These are phyloP conservation scores for Trichoderma gracile DNA, from an alignment of 2,329 filamentous ascomycete genomes.

Conservation along the genomic window DNA sequence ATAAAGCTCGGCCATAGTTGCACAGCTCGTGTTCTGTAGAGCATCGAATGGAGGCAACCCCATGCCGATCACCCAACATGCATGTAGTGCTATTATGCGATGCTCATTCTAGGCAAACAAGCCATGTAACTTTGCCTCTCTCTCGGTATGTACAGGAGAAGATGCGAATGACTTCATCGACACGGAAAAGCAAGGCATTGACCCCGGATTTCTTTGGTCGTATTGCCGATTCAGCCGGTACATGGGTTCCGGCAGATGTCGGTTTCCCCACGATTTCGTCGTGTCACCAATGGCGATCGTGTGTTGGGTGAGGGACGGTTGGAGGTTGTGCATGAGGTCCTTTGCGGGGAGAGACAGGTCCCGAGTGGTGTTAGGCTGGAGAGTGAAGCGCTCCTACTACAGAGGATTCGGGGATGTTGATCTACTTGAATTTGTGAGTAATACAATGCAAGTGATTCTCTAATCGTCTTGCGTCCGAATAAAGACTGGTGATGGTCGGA, in stretches of 20 bases:
- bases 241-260: neutral
- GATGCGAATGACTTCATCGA: slow-evolving; percentile 17
- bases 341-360: neutral
- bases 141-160: no score
- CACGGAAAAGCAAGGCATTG: neutral
- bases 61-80: slow-evolving; percentile 3
- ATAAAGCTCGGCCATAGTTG: slow-evolving; percentile 20
- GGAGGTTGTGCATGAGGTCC: neutral
- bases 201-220: neutral
- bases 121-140: no score
- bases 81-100: neutral
- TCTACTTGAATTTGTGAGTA: neutral
- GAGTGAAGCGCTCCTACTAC: slow-evolving; percentile 14
- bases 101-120: neutral
- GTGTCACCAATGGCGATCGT: slow-evolving; percentile 16
- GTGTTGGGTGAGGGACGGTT: neutral
- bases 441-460: neutral
- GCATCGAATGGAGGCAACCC: slow-evolving; percentile 8
- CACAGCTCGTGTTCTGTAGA: slow-evolving; percentile 14
- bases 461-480: neutral
- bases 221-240: slow-evolving; percentile 16
- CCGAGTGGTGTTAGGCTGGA: neutral
- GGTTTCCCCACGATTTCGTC: neutral
- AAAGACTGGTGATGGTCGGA: neutral
- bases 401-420: neutral